Base-by-base conservation (phyloP, 2,329 filamentous ascomycete genomes). In the Arachnopeziza araneosa region DNA sequence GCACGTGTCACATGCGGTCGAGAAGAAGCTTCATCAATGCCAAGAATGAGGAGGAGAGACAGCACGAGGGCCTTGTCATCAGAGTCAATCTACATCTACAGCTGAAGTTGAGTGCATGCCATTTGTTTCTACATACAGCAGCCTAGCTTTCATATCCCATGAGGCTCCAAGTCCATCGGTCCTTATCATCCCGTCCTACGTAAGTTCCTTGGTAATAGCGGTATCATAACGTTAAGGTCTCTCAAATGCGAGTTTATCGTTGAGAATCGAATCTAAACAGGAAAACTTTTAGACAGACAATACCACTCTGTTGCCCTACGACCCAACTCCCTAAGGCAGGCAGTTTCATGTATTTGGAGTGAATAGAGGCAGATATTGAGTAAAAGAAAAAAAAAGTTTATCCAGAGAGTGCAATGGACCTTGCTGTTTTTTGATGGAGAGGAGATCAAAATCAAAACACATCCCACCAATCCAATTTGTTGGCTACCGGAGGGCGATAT, bases 391-490 rank as follows among this genome's bases (percentile, higher is more conserved):
- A 44, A 44, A 63, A 63, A 55, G 53, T 50, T 57, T 66, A 66
- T 70, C 67, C 64, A 69, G 68, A 58, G 61, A 53, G 56, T 53
- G 55, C 57, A 66, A 57, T 26, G 57, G 17, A 44, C 36, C 17
- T 19, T 44, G 36, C 17, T 36, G 30, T 59, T 49, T 52, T 55
- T 51, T 62, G 59, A 54, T 30, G 50, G 44, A 26, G 49, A 53
- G 21, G 50, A 26, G 30, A 54, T 74, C 69, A 86, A 60, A 88
- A 74, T 69, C 83, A 84, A 70, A 89, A 88, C 69, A 86, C 78
- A 67, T 83, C 83, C 86, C 86, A 89, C 62, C 85, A 85, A 74
- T 88, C 85, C 61, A 83, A 73, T 63, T 74, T 71, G 58, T 75
- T 73, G 54, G 58, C 60, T 50, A 60, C 58, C 51, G 61, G 56